Evolutionary conservation across 306 rosid species (phyloP).

Genomic region (Lathyrus tuberosus): DNA sequence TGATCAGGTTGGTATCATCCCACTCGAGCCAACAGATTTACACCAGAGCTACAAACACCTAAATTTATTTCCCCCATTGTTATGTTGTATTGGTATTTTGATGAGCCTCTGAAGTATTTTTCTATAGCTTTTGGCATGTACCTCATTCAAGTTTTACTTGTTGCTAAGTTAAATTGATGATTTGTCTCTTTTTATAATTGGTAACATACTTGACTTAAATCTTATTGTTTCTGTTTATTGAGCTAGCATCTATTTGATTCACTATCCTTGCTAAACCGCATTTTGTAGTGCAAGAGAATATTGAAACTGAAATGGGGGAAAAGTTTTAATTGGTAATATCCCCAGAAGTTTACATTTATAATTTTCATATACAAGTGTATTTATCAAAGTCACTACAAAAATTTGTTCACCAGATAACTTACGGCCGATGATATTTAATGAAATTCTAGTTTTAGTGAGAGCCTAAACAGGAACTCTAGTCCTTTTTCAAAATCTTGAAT

Average conservation of each 20-base stretch:
- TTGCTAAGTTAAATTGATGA: constrained; percentile 20
- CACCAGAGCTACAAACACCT: constrained; percentile 84
- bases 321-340: too few relatives aligned
- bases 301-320: too few relatives aligned
- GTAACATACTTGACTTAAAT: not conserved
- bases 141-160: constrained; percentile 22
- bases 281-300: too few relatives aligned
- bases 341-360: not conserved
- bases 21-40: constrained; percentile 81
- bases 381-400: too few relatives aligned
- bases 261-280: not conserved
- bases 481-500: constrained; percentile 43
- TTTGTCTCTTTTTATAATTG: constrained; percentile 7
- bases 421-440: too few relatives aligned
- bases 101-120: constrained; percentile 27
- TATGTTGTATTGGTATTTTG: constrained; percentile 22
- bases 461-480: constrained; percentile 30
- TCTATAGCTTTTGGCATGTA: constrained; percentile 1
- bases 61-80: constrained; percentile 15
- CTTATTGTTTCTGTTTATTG: not conserved
- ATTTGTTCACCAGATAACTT: too few relatives aligned
- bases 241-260: not conserved
- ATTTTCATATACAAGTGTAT: too few relatives aligned
- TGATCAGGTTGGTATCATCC: constrained; percentile 68
- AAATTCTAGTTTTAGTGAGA: too few relatives aligned